Evolutionary conservation across 176 grass and related monocot species (phyloP).

Genomic region (Carex kokanica): DNA sequence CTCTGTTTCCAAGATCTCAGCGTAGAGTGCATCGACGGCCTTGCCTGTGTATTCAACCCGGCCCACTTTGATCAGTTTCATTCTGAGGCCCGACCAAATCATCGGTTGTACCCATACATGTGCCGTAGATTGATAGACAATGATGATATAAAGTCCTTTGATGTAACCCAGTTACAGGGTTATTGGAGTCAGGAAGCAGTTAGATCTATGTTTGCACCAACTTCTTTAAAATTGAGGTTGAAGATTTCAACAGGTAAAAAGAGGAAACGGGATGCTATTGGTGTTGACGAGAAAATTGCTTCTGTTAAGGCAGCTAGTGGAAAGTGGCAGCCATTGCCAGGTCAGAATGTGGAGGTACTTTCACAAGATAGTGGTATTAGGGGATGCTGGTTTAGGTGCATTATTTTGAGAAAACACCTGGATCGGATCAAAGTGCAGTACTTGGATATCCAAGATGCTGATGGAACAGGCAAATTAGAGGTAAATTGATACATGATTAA

Average conservation of each 20-base stretch:
- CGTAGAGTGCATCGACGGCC: slow-evolving; percentile 94
- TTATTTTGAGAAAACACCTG: slow-evolving; percentile 55
- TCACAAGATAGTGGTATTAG: slow-evolving; percentile 91
- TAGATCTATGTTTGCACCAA: slow-evolving; percentile 49
- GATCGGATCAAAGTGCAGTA: slow-evolving; percentile 82
- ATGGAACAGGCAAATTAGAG: slow-evolving; percentile 65
- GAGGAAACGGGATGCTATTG: slow-evolving; percentile 35
- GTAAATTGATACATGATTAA: slow-evolving; percentile 33
- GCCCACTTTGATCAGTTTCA: slow-evolving; percentile 81
- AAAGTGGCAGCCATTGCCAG: slow-evolving; percentile 43
- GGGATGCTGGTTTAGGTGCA: slow-evolving; percentile 92
- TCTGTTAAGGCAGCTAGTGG: not conserved
- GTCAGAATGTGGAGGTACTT: slow-evolving; percentile 61
- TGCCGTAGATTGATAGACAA: slow-evolving; percentile 58
- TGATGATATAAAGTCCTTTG: slow-evolving; percentile 67
- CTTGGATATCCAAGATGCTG: slow-evolving; percentile 74
- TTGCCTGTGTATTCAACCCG: slow-evolving; percentile 66
- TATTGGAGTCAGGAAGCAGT: slow-evolving; percentile 93
- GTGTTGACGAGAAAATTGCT: not conserved
- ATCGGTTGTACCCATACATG: slow-evolving; percentile 56
- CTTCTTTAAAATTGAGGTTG: slow-evolving; percentile 68
- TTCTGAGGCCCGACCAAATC: slow-evolving; percentile 25
- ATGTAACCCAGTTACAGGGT: slow-evolving; percentile 73
- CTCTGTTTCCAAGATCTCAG: slow-evolving; percentile 79
- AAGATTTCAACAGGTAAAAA: slow-evolving; percentile 56